A percentile compares a stretch with the other conserved stretches of the same genome.
These are phyloP conservation scores for Dictyostelium citrinum DNA, from an alignment of 78 protist species.

Conservation along the genomic window DNA sequence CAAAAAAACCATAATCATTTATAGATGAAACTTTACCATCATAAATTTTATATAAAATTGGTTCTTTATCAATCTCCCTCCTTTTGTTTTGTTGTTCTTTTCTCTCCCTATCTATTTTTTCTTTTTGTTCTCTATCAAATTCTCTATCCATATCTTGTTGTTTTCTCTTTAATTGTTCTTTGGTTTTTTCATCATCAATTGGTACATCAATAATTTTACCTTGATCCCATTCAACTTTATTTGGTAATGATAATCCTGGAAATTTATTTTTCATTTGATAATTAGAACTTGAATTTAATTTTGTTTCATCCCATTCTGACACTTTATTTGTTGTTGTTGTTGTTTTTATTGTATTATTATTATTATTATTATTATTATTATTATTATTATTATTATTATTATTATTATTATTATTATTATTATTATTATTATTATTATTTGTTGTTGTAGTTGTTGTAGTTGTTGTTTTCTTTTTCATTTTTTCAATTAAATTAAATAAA, in stretches of 20 bases:
- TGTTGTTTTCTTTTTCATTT: constrained; percentile 77
- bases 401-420: background rate
- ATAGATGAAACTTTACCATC: constrained; percentile 79
- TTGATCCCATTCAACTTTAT: constrained; percentile 5
- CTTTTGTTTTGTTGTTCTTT: background rate
- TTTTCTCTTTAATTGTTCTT: background rate
- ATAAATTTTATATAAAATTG: constrained; percentile 84
- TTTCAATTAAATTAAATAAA: constrained; percentile 62
- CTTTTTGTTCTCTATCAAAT: constrained; percentile 7
- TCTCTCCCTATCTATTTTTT: background rate
- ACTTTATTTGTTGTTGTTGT: background rate
- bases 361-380: background rate
- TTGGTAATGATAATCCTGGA: constrained; percentile 86
- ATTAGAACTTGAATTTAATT: background rate
- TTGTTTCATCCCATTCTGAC: constrained; percentile 3
- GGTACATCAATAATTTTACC: constrained; percentile 19
- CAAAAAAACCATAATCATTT: constrained; percentile 90
- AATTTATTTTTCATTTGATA: background rate
- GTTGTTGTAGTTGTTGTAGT: background rate
- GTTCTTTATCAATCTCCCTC: constrained; percentile 69
- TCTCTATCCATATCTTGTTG: background rate
- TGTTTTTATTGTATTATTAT: background rate
- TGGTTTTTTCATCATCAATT: background rate
- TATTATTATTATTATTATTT: background rate
- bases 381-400: background rate